A percentile compares a stretch with the other conserved stretches of the same genome.
Evolutionary conservation across 2,329 filamentous ascomycete genomes (phyloP).

Genomic region (Aspergillus hiratsukae): DNA sequence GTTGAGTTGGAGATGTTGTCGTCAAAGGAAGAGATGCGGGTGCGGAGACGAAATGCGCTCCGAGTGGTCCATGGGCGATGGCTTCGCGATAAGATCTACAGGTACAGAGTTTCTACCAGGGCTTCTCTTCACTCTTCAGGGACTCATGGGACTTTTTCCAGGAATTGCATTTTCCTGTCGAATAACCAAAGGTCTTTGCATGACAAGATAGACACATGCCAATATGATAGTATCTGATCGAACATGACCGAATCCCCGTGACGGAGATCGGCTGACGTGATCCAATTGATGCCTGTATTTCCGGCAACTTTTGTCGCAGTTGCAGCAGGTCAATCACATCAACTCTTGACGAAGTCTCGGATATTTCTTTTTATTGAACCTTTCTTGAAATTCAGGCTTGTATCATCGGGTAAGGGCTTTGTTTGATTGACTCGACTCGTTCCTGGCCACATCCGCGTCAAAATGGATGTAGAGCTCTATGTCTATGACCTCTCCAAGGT

Average conservation of each 20-base stretch:
- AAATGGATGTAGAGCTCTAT: conserved; percentile 72
- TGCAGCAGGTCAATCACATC: not conserved
- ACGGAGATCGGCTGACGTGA: conserved; percentile 24
- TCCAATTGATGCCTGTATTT: conserved; percentile 17
- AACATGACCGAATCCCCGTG: conserved; percentile 12
- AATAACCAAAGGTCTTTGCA: not conserved
- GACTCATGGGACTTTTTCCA: not conserved
- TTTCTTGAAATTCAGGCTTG: not conserved
- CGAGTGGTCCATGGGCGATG: not conserved
- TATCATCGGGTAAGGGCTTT: not conserved
- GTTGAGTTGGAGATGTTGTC: not conserved
- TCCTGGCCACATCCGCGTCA: conserved; percentile 1
- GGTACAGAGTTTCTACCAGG: not conserved
- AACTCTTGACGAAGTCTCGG: not conserved
- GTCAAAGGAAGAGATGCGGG: not conserved
- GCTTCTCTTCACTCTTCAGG: not conserved
- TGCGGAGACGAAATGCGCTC: not conserved
- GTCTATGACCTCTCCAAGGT: conserved; percentile 71
- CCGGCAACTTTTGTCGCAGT: not conserved
- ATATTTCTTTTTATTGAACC: not conserved
- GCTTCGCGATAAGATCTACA: not conserved
- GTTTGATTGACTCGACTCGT: not conserved
- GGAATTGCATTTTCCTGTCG: not conserved
- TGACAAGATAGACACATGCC: not conserved
- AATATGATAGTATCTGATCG: conserved; percentile 5